A percentile compares a stretch with the other conserved stretches of the same genome.
Conservation (phyloP, 768 basidiomycete species). For the Termitomyces titanicus region DNA sequence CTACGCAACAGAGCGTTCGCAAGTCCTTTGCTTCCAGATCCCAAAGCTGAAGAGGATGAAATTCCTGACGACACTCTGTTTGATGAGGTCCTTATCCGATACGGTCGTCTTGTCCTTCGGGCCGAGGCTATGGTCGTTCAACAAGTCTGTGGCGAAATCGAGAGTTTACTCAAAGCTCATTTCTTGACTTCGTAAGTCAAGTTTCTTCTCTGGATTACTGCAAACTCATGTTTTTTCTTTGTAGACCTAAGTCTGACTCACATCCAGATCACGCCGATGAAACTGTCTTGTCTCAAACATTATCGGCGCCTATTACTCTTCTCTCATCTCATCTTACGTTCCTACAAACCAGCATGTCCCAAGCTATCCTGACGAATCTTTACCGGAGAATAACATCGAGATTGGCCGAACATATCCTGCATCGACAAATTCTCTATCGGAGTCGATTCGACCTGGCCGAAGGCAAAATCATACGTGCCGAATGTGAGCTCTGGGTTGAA, state of each 20-base stretch:
- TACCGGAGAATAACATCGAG: slow-evolving; percentile 75
- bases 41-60: slow-evolving; percentile 26
- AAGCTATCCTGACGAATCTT: slow-evolving; percentile 48
- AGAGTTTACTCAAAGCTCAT: slow-evolving; percentile 70
- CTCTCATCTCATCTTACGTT: slow-evolving; percentile 77
- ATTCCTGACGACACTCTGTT: slow-evolving; percentile 70
- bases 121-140: slow-evolving; percentile 87
- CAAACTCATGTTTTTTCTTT: not conserved
- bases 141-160: slow-evolving; percentile 80
- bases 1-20: slow-evolving; percentile 53
- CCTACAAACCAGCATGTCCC: slow-evolving; percentile 62
- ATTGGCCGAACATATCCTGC: slow-evolving; percentile 74
- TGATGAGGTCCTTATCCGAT: slow-evolving; percentile 67
- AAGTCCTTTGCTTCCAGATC: slow-evolving; percentile 49
- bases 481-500: slow-evolving; percentile 83
- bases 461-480: slow-evolving; percentile 59
- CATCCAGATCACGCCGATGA: slow-evolving; percentile 25
- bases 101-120: slow-evolving; percentile 55
- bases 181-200: slow-evolving; percentile 47
- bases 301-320: slow-evolving; percentile 74
- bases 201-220: not conserved
- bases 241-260: slow-evolving; percentile 17
- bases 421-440: slow-evolving; percentile 79
- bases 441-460: slow-evolving; percentile 61
- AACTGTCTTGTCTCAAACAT: slow-evolving; percentile 59